phyloP scores from a whole-genome alignment of 257 asterid genomes.

The Solanum pinnatisectum region DNA sequence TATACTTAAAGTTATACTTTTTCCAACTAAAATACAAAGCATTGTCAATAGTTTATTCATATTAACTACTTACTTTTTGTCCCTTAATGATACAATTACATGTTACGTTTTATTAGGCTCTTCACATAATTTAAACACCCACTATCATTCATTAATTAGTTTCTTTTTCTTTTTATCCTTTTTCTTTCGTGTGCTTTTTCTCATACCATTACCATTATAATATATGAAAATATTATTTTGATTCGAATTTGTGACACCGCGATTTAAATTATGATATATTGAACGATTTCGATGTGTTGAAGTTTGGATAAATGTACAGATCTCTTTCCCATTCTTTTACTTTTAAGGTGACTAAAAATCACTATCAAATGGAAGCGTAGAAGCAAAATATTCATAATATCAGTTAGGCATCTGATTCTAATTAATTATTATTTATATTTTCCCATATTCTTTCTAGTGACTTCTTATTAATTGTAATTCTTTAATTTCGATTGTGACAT shows the following conservation, averaged over 20 bases:
- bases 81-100: background rate
- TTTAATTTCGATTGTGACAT: background rate
- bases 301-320: background rate
- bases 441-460: background rate
- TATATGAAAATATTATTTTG: background rate
- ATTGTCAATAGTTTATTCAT: background rate
- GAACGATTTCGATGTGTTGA: background rate
- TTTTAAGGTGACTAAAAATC: background rate
- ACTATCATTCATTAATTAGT: background rate
- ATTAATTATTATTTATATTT: background rate
- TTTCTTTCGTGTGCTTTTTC: background rate
- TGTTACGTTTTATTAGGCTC: background rate
- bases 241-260: background rate
- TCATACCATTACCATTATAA: background rate
- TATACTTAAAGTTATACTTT: background rate
- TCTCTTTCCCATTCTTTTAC: background rate
- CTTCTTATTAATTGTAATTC: background rate
- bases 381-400: background rate
- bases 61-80: background rate
- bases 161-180: background rate
- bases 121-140: background rate
- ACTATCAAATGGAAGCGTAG: background rate
- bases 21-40: background rate
- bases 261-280: background rate
- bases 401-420: background rate